These are phyloP conservation scores for Pseudogymnoascus sp. DNA, from an alignment of 2,329 filamentous ascomycete genomes.

Conservation along the genomic window DNA sequence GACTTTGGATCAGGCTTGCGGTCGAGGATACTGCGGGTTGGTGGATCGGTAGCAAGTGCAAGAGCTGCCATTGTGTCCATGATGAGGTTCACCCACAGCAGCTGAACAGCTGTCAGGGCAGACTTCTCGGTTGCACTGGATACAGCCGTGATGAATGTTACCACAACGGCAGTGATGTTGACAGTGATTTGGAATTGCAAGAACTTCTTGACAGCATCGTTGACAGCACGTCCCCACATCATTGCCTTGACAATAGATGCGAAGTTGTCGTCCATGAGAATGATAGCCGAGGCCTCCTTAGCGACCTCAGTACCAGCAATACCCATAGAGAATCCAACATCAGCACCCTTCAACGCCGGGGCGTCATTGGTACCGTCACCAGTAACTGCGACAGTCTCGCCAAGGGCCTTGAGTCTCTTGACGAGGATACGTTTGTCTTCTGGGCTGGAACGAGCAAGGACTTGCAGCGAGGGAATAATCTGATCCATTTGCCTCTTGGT, in stretches of 20 bases:
- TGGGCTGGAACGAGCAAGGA: conserved; percentile 61
- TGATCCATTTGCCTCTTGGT: conserved; percentile 51
- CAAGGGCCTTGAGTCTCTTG: conserved; percentile 55
- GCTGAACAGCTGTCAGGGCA: conserved; percentile 69
- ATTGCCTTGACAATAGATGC: conserved; percentile 55
- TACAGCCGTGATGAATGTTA: conserved; percentile 73
- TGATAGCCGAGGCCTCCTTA: conserved; percentile 55
- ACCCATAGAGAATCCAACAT: conserved; percentile 63
- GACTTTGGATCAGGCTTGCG: conserved; percentile 69
- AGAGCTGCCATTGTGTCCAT: conserved; percentile 79
- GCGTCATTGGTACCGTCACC: conserved; percentile 63
- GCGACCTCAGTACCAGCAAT: conserved; percentile 59
- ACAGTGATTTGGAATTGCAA: conserved; percentile 59
- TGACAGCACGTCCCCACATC: conserved; percentile 54
- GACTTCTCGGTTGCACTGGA: conserved; percentile 54
- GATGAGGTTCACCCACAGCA: conserved; percentile 78
- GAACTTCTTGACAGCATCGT: conserved; percentile 48
- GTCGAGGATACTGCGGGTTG: conserved; percentile 59
- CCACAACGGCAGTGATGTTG: conserved; percentile 72
- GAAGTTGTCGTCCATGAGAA: conserved; percentile 58
- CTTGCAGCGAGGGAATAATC: conserved; percentile 55
- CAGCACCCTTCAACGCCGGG: conserved; percentile 57
- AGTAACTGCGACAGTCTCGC: conserved; percentile 60
- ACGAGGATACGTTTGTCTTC: conserved; percentile 64
- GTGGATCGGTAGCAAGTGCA: conserved; percentile 69